These are phyloP conservation scores for Racocetra persica DNA, from an alignment of 371 early-diverging fungal genomes.

Conservation along the genomic window DNA sequence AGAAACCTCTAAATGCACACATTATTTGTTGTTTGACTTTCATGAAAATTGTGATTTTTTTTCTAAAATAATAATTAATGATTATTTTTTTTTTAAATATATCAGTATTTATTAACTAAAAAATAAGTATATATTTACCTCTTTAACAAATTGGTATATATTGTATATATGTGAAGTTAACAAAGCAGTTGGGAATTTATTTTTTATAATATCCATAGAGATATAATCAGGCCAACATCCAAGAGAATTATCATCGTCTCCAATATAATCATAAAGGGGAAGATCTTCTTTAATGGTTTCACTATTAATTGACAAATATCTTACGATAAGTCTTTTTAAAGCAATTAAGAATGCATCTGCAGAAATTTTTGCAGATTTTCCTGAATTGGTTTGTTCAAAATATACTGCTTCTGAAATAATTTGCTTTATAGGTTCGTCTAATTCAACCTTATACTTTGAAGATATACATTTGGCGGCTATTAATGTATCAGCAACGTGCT, in stretches of 20 bases:
- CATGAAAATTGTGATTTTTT: no score
- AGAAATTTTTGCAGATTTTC: neutral
- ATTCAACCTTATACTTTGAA: neutral
- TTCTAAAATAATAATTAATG: no score
- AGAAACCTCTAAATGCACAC: no score
- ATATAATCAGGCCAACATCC: slow-evolving; percentile 7
- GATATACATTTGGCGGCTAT: neutral
- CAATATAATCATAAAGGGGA: neutral
- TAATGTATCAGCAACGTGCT: slow-evolving; percentile 13
- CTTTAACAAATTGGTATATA: slow-evolving; percentile 1
- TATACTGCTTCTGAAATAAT: neutral
- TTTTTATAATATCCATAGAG: neutral
- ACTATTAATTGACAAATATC: neutral
- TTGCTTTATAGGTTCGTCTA: neutral
- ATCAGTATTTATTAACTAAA: neutral
- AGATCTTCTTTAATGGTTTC: neutral
- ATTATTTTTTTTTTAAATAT: no score
- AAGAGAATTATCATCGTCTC: neutral
- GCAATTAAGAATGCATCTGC: slow-evolving; percentile 22
- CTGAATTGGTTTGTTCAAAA: neutral
- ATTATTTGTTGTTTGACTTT: no score
- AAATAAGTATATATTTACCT: neutral
- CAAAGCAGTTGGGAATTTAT: neutral
- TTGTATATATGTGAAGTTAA: slow-evolving; percentile 13
- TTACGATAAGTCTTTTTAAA: slow-evolving; percentile 37